Base-by-base conservation (phyloP, 805 yeast species). In the Suhomyces pyralidae region DNA sequence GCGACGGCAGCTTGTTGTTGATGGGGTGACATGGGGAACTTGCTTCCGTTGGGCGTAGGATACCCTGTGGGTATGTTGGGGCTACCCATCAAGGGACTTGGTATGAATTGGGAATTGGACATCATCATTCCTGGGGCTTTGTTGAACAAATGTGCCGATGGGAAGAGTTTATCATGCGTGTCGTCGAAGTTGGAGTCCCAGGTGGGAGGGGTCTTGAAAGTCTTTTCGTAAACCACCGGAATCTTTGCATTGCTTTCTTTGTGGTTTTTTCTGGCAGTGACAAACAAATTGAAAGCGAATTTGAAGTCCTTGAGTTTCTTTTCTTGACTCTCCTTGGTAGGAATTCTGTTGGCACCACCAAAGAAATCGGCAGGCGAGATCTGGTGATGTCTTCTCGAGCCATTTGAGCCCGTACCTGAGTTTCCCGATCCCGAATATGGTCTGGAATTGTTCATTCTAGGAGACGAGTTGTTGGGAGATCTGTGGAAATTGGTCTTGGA, bases 171-270 rank as follows among this genome's bases (percentile, higher is more conserved):
- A 51, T 75, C 79, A 67, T 82, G 82, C 1, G 86, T 75, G 52
- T 80, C 83, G 44, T 82, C 87, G 22, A 79, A 67, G 2, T 84
- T 82, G 46, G 79, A 70, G 20, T 77, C 75, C 96, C 96, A 88
- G 0, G 92, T 85, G 49, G 96, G 96, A 8, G 89, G 85, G 0
- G 93, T 85, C 40, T 77, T 76, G 65, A 80, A 89, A 6, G 94
- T 84, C 59, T 76, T 82, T 58, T 85, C 91, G 55, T 85, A 73
- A 3, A 59, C 57, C 7, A 67, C 59, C 12, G 70, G 66, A 3
- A 63, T 53, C 1, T 57, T 44, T 20, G 68, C 60, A 48, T 78
- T 73, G 17, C 68, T 66, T 40, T 68, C 70, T 59, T 61, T 60
- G 49, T 61, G 62, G 54, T 55, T 66, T 58, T 55, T 67, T 51